Evolutionary conservation across 2,329 filamentous ascomycete genomes (phyloP), one percentile per base, ranked within the genome.

Genomic region (Colletotrichum neosansevieriae): DNA sequence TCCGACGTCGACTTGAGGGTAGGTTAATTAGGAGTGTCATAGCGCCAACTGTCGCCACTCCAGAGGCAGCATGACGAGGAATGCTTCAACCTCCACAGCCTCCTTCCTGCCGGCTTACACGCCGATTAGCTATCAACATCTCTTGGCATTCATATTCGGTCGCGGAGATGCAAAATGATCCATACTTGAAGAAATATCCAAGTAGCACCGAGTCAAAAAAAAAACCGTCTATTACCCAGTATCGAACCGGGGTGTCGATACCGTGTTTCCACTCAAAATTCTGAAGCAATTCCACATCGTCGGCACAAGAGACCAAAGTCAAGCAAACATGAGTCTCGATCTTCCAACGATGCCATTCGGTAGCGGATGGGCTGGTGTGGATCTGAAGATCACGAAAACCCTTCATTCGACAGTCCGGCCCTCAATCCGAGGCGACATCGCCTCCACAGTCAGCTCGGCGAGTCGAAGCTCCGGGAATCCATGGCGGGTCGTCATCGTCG

Each of bases 341-440:
- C 53, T 19, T 19, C 45, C 19, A 29, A 29, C 21, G 32, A 40
- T 19, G 45, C 12, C 29, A 53, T 53, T 21, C 59, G 11, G 6
- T 17, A 10, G 29, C 29, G 13, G n/a, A 49, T 17, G 51, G 34
- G 21, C 38, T 34, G 42, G 51, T 21, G 45, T 64, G 19, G 64
- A 67, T 67, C 59, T 29, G 64, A 21, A 64, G 59, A 64, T 64
- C 45, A n/a, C 56, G 19, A 47, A 34, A 19, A 21, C 11, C 19
- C 29, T 47, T 19, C 45, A 11, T 58, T 29, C 19, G 19, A 45
- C 7, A 53, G 13, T 24, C 21, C 13, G 15, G 49, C 3, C 36
- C 40, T 36, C 38, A 45, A 36, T 40, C n/a, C 24, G 49, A 63
- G 29, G 49, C 42, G 11, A 47, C 34, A 19, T 17, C 40, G 4